Conservation (phyloP, 2,329 filamentous ascomycete species). For the Claviceps sp. region DNA sequence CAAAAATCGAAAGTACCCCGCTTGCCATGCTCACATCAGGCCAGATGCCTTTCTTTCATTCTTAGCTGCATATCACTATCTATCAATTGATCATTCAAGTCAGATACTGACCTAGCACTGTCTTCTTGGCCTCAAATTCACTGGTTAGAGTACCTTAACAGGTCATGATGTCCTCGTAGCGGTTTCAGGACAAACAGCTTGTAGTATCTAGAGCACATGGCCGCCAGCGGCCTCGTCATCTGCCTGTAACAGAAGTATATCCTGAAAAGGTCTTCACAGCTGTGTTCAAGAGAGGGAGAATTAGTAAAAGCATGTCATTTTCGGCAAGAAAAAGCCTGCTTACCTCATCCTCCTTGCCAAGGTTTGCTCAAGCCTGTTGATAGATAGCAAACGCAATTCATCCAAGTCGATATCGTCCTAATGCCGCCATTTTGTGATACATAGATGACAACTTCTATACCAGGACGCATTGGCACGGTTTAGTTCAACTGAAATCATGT, state of each 20-base stretch:
- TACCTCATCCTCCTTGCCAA: not conserved
- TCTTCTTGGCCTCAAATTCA: not conserved
- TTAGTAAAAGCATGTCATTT: not conserved
- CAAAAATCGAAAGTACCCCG: not conserved
- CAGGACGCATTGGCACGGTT: not conserved
- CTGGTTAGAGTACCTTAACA: not conserved
- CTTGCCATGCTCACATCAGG: not conserved
- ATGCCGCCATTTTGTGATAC: not conserved
- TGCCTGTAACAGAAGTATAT: not conserved
- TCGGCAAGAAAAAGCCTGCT: not conserved
- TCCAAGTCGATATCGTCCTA: no score
- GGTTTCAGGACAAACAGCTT: not conserved
- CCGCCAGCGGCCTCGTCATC: not conserved
- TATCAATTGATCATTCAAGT: no score
- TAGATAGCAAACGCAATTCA: no score
- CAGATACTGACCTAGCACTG: no score
- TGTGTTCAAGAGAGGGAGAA: not conserved
- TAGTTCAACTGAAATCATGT: not conserved
- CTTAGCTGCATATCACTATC: not conserved
- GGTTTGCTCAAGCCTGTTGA: no score
- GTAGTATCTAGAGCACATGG: not conserved
- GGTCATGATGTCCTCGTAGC: not conserved
- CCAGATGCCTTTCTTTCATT: not conserved
- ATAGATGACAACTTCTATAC: not conserved
- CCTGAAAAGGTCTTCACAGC: not conserved